Conservation (phyloP, 2,329 filamentous ascomycete species). For the Atkinsonella texensis region DNA sequence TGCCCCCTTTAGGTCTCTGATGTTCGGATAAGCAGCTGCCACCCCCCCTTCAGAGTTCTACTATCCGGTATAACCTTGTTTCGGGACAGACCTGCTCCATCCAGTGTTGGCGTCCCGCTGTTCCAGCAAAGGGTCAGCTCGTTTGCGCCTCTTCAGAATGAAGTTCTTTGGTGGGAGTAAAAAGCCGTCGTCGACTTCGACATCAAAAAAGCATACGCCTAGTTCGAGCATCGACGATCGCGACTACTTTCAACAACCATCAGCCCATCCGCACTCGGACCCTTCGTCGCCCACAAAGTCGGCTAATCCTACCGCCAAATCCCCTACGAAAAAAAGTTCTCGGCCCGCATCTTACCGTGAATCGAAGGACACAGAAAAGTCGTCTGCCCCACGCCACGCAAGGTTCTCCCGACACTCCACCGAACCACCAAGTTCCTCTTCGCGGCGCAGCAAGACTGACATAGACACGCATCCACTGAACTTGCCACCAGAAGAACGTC, state of each 20-base stretch:
- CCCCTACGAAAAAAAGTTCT: slow-evolving; percentile 18
- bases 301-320: slow-evolving; percentile 19
- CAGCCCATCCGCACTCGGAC: slow-evolving; percentile 20
- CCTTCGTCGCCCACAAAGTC: slow-evolving; percentile 26
- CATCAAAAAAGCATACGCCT: slow-evolving; percentile 28
- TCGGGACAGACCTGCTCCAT: slow-evolving; percentile 21
- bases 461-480: slow-evolving; percentile 78
- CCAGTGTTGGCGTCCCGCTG: slow-evolving; percentile 11
- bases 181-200: slow-evolving; percentile 21
- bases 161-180: slow-evolving; percentile 37
- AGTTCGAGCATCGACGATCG: slow-evolving; percentile 21
- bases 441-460: slow-evolving; percentile 44
- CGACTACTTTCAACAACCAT: slow-evolving; percentile 24
- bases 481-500: slow-evolving; percentile 77
- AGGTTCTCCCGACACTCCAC: slow-evolving; percentile 37
- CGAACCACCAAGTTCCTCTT: slow-evolving; percentile 33
- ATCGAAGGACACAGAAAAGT: slow-evolving; percentile 8
- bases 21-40: slow-evolving; percentile 16
- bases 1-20: slow-evolving; percentile 12
- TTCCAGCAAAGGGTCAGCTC: background rate
- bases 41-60: slow-evolving; percentile 11
- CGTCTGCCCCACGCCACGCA: slow-evolving; percentile 21
- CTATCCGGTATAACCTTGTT: slow-evolving; percentile 29
- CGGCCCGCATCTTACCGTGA: slow-evolving; percentile 20
- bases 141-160: slow-evolving; percentile 21